A percentile compares a stretch with the other conserved stretches of the same genome.
phyloP scores from a whole-genome alignment of 140 eudicot genomes.

The Erigeron philadelphicus region DNA sequence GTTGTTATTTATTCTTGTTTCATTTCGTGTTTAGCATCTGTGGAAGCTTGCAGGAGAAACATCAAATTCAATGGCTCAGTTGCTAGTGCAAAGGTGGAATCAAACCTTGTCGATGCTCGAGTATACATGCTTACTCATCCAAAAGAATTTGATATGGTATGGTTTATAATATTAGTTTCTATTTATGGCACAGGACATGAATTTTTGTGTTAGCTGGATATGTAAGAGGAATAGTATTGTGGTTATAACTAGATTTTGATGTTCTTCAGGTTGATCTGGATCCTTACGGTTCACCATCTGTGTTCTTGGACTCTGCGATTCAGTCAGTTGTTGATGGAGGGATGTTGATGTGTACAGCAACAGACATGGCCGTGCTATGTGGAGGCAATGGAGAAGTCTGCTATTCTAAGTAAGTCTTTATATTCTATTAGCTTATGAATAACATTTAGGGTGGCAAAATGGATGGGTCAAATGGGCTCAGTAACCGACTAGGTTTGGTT shows the following conservation, averaged over 20 bases:
- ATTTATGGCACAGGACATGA: neutral
- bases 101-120: conserved; percentile 89
- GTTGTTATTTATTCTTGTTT: neutral
- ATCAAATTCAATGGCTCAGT: conserved; percentile 85
- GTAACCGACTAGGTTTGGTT: no score
- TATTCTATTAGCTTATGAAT: neutral
- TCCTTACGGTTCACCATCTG: conserved; percentile 95
- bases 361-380: conserved; percentile 97
- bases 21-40: conserved; percentile 55
- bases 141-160: conserved; percentile 95
- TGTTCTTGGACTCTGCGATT: conserved; percentile 93
- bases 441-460: neutral
- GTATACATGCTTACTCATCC: conserved; percentile 98
- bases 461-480: neutral
- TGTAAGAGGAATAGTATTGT: conserved; percentile 6
- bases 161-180: conserved; percentile 16
- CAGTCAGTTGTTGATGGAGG: conserved; percentile 97
- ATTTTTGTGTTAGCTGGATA: neutral
- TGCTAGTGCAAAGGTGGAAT: conserved; percentile 84
- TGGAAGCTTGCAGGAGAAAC: conserved; percentile 91
- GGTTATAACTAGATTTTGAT: conserved; percentile 16
- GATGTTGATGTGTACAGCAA: conserved; percentile 92
- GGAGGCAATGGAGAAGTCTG: conserved; percentile 98
- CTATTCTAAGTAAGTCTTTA: conserved; percentile 73
- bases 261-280: conserved; percentile 89